Evolutionary conservation across 208 protist species (phyloP).

Genomic region (Crithidia expoeki): DNA sequence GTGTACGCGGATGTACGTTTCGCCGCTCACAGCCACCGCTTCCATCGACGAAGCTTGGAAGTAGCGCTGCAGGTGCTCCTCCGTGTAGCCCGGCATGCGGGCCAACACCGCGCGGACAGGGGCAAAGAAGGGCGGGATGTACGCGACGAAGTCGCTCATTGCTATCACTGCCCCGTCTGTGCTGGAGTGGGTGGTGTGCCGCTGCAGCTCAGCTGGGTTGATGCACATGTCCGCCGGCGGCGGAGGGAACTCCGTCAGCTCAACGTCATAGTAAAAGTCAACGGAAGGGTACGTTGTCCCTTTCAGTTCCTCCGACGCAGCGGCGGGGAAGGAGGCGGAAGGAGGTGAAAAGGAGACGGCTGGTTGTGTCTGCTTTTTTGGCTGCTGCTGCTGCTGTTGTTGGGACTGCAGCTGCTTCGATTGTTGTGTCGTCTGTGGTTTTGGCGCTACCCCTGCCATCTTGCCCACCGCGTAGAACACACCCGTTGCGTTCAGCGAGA

Average conservation of each 20-base stretch:
- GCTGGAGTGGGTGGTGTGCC: constrained; percentile 34
- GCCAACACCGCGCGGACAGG: constrained; percentile 66
- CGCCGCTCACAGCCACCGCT: constrained; percentile 60
- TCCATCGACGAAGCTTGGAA: constrained; percentile 67
- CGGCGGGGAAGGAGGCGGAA: background rate
- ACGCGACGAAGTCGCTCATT: constrained; percentile 71
- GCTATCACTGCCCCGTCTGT: constrained; percentile 71
- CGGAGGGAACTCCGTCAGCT: constrained; percentile 52
- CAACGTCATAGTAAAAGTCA: constrained; percentile 88
- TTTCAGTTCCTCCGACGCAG: background rate
- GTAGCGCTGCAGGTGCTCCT: constrained; percentile 80
- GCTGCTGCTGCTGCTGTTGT: constrained; percentile 4
- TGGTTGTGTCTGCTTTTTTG: background rate
- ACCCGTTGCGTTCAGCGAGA: constrained; percentile 57
- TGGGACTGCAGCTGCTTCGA: background rate
- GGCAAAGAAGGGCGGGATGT: constrained; percentile 90
- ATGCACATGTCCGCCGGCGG: constrained; percentile 82
- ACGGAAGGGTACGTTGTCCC: constrained; percentile 19
- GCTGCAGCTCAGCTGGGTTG: constrained; percentile 45
- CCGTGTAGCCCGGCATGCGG: constrained; percentile 88
- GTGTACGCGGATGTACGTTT: constrained; percentile 74
- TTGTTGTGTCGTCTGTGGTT: background rate
- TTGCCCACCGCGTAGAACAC: constrained; percentile 61
- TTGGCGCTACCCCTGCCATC: constrained; percentile 3
- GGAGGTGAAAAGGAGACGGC: background rate